phyloP scores from a whole-genome alignment of 148 eudicot genomes.

The Heliamphora exappendiculata region DNA sequence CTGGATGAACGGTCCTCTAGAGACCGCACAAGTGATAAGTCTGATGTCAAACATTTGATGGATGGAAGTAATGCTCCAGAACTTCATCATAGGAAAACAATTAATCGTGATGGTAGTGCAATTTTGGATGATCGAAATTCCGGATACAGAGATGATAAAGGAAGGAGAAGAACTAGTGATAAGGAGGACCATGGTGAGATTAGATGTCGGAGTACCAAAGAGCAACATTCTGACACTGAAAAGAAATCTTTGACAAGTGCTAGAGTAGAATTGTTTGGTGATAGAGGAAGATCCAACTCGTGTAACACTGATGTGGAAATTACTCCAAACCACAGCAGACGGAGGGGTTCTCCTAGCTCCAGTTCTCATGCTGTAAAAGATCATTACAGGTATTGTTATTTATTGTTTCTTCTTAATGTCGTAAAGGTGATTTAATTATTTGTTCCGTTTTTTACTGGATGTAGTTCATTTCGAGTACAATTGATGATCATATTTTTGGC shows the following conservation, averaged over 20 bases:
- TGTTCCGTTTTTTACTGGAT: constrained; percentile 1
- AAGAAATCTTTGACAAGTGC: constrained; percentile 29
- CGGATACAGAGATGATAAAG: constrained; percentile 67
- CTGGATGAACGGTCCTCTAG: constrained; percentile 46
- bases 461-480: neutral
- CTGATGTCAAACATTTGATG: constrained; percentile 49
- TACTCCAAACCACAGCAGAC: constrained; percentile 44
- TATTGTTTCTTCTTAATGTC: neutral
- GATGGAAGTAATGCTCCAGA: constrained; percentile 53
- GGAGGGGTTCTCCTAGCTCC: constrained; percentile 59
- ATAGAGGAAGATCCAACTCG: constrained; percentile 57
- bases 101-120: constrained; percentile 50
- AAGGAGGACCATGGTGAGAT: constrained; percentile 54
- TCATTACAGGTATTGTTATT: constrained; percentile 48
- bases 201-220: constrained; percentile 47
- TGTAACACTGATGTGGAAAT: constrained; percentile 42
- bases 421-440: neutral
- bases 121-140: constrained; percentile 45
- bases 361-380: constrained; percentile 44
- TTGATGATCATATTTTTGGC: neutral
- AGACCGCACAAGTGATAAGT: constrained; percentile 44
- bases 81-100: constrained; percentile 43
- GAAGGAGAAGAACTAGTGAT: constrained; percentile 49
- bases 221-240: constrained; percentile 28
- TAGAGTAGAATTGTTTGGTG: constrained; percentile 38